Evolutionary conservation across 2,329 filamentous ascomycete genomes (phyloP), one percentile per base, ranked within the genome.

Genomic region (Fusarium fracticaudum): DNA sequence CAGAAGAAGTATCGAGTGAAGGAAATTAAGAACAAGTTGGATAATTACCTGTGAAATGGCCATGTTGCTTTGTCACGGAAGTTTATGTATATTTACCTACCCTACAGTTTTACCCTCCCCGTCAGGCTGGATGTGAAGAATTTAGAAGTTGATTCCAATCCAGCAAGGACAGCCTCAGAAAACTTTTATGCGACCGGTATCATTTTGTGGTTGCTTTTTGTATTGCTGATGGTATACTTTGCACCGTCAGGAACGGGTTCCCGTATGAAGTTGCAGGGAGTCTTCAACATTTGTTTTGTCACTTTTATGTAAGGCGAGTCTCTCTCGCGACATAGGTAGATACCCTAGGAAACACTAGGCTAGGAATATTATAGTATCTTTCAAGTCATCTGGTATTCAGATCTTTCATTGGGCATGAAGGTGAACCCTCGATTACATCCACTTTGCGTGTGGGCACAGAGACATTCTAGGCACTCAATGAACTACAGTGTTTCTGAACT

Each of bases 51-150:
- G 20, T n/a, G 3, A 33, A 10, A 53, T 14, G 13, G n/a, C n/a
- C 18, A 35, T 37, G 8, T 53, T 35, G 13, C 33, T 18, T 37
- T 14, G 33, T 12, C 9, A 22, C 13, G 20, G 13, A 26, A 53
- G 20, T 18, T 37, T 26, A 20, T 26, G 31, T 9, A 26, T 11
- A 37, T 20, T 15, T 24, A 35, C n/a, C 9, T 53, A 53, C 50
- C 50, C 50, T 53, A 53, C 18, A 53, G 18, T 0, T 13, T 8
- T 24, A 5, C 9, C 1, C 4, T 8, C 24, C 5, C 1, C 1
- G 5, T 8, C 6, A 11, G 17, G 17, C n/a, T 26, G 17, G 9
- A 37, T 20, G 48, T 35, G 31, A 35, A 51, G 31, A 35, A 24
- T 14, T 14, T 8, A 4, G 31, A 35, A 18, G 12, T 15, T 37